Percentiles rank a stretch among this genome's conserved stretches.
Conservation (phyloP, 2,329 filamentous ascomycete genomes). For the Phoma sp. region DNA sequence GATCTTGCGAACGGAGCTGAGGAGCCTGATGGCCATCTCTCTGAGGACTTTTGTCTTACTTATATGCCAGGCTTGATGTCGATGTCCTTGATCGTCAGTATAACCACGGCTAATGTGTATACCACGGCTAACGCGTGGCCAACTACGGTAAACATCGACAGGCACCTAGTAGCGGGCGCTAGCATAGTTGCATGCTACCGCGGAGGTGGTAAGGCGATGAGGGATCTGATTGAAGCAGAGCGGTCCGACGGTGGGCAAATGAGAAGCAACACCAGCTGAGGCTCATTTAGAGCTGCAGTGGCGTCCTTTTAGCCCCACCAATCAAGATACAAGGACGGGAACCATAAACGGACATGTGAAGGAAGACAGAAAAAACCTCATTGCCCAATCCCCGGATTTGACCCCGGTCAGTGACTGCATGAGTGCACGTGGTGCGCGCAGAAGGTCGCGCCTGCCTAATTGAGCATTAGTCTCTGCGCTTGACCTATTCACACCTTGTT, state of each 20-base stretch:
- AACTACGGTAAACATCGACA: conserved; percentile 15
- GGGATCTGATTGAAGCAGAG: conserved; percentile 12
- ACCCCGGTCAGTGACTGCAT: conserved; percentile 23
- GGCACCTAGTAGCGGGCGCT: conserved; percentile 19
- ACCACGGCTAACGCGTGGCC: not conserved
- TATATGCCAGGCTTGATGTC: conserved; percentile 12
- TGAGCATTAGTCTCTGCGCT: conserved; percentile 18
- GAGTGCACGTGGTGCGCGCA: conserved; percentile 19
- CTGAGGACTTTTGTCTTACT: not conserved
- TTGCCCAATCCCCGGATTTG: conserved; percentile 20
- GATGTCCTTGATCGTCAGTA: not conserved
- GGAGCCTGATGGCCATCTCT: conserved; percentile 3
- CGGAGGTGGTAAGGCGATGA: conserved; percentile 10
- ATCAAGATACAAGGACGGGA: conserved; percentile 5
- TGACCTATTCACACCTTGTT: not conserved
- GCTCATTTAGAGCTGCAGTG: conserved; percentile 20
- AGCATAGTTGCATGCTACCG: conserved; percentile 20
- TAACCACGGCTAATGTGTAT: not conserved
- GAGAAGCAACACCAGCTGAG: conserved; percentile 12
- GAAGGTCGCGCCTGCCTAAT: conserved; percentile 23
- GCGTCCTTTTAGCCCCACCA: conserved; percentile 15
- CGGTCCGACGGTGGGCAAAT: conserved; percentile 27
- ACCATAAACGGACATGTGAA: conserved; percentile 22
- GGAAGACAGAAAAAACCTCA: conserved; percentile 18
- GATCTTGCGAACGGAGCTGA: not conserved